Percentiles rank a stretch among this genome's conserved stretches.
These are phyloP conservation scores for Elsinoe ampelina DNA, from an alignment of 2,329 filamentous ascomycete genomes.

Conservation along the genomic window DNA sequence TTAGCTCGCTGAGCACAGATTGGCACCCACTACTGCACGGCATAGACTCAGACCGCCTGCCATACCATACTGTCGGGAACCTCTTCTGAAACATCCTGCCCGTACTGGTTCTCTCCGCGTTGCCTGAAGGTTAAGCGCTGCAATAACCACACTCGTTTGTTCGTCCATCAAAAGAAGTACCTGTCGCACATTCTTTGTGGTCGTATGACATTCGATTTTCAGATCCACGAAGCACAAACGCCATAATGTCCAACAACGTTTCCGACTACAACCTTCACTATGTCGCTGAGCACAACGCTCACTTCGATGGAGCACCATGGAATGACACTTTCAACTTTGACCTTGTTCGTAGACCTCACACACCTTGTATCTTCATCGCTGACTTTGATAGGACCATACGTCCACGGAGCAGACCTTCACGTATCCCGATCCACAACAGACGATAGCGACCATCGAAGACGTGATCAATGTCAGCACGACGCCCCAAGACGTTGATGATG, in stretches of 20 bases:
- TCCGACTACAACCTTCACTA: slow-evolving; percentile 29
- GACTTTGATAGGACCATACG: slow-evolving; percentile 14
- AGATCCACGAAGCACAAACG: background rate
- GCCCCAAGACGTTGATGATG: background rate
- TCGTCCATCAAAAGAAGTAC: background rate
- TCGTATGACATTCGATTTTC: background rate
- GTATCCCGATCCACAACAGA: slow-evolving; percentile 22
- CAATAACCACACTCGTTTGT: slow-evolving; percentile 4
- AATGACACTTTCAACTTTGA: slow-evolving; percentile 23
- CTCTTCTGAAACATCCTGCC: background rate
- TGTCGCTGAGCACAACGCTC: slow-evolving; percentile 35
- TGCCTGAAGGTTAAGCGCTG: background rate
- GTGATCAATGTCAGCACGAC: slow-evolving; percentile 23
- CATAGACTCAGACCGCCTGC: background rate
- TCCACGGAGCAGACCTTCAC: slow-evolving; percentile 2
- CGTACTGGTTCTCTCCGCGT: background rate
- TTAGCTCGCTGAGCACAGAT: background rate
- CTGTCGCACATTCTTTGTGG: background rate
- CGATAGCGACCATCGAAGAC: slow-evolving; percentile 31
- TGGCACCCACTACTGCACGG: background rate
- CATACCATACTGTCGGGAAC: background rate
- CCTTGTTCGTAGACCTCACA: background rate
- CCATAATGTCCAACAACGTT: slow-evolving; percentile 13
- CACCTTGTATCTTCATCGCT: background rate
- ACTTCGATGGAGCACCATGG: slow-evolving; percentile 26